phyloP scores from a whole-genome alignment of 2,329 filamentous ascomycete genomes.

The Diplodia corticola region DNA sequence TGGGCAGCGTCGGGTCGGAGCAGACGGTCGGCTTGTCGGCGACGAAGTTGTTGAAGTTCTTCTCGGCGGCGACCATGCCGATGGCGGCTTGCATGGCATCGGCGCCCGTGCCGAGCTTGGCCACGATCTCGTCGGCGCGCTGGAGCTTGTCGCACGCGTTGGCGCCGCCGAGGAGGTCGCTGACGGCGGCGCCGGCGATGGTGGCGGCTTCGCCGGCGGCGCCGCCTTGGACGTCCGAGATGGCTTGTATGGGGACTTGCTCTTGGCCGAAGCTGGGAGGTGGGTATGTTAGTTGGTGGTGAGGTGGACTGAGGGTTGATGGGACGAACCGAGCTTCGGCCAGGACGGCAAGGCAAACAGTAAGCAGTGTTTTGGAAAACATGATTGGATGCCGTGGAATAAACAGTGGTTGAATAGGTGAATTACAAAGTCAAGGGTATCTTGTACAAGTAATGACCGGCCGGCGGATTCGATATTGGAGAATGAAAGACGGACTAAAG shows the following conservation, averaged over 20 bases:
- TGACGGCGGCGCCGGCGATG: conserved; percentile 62
- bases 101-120: conserved; percentile 60
- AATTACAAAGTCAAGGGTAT: conserved; percentile 36
- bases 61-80: conserved; percentile 65
- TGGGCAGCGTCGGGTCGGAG: conserved; percentile 62
- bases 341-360: conserved; percentile 25
- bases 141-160: conserved; percentile 67
- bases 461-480: conserved; percentile 35
- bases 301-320: background rate
- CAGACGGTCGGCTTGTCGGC: conserved; percentile 63
- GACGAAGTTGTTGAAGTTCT: conserved; percentile 71
- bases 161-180: conserved; percentile 63
- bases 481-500: conserved; percentile 26
- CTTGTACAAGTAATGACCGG: conserved; percentile 35
- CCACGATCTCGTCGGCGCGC: conserved; percentile 65
- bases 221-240: conserved; percentile 57
- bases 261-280: conserved; percentile 61
- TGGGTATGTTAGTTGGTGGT: background rate
- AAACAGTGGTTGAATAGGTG: conserved; percentile 24
- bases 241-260: conserved; percentile 57
- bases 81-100: conserved; percentile 62
- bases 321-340: conserved; percentile 35
- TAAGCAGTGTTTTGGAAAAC: background rate
- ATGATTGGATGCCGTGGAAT: background rate
- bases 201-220: conserved; percentile 62